Evolutionary conservation across 768 basidiomycete genomes (phyloP).

Genomic region (Tylopilus intermedius): DNA sequence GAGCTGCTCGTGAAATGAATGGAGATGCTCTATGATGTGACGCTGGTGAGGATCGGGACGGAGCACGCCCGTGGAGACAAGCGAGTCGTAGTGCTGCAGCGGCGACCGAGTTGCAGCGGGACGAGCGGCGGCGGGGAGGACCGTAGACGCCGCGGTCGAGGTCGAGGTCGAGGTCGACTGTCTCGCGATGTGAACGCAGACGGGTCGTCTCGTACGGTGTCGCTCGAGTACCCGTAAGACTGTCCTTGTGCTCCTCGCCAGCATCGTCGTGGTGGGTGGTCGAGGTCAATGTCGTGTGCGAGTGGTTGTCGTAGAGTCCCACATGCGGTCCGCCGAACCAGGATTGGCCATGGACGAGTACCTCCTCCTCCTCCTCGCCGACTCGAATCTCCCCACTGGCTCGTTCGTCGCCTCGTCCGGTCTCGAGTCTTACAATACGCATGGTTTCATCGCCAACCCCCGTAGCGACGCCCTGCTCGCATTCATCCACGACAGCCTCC

Average conservation of each 20-base stretch:
- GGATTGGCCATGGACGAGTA: slow-evolving; percentile 38
- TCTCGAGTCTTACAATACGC: slow-evolving; percentile 83
- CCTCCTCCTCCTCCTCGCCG: slow-evolving; percentile 73
- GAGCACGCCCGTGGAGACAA: slow-evolving; percentile 51
- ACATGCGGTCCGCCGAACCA: neutral
- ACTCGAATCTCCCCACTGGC: slow-evolving; percentile 94
- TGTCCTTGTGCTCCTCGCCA: slow-evolving; percentile 1
- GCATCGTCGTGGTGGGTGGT: slow-evolving; percentile 3
- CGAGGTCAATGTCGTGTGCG: neutral
- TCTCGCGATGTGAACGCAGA: slow-evolving; percentile 4
- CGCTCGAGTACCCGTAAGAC: neutral
- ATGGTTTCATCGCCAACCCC: slow-evolving; percentile 58
- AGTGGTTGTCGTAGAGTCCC: neutral
- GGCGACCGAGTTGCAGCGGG: slow-evolving; percentile 13
- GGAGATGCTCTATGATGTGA: slow-evolving; percentile 75
- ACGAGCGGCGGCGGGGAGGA: neutral
- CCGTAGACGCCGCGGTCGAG: neutral
- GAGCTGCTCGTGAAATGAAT: slow-evolving; percentile 72
- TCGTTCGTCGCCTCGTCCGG: slow-evolving; percentile 95
- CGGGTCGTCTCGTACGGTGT: neutral
- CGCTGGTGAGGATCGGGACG: slow-evolving; percentile 80
- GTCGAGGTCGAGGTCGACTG: slow-evolving; percentile 9
- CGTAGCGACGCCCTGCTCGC: slow-evolving; percentile 32
- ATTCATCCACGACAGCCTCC: slow-evolving; percentile 69
- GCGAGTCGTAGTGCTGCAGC: slow-evolving; percentile 40